Base-by-base conservation (phyloP, 2,329 filamentous ascomycete species). In the Mollisia scopiformis region DNA sequence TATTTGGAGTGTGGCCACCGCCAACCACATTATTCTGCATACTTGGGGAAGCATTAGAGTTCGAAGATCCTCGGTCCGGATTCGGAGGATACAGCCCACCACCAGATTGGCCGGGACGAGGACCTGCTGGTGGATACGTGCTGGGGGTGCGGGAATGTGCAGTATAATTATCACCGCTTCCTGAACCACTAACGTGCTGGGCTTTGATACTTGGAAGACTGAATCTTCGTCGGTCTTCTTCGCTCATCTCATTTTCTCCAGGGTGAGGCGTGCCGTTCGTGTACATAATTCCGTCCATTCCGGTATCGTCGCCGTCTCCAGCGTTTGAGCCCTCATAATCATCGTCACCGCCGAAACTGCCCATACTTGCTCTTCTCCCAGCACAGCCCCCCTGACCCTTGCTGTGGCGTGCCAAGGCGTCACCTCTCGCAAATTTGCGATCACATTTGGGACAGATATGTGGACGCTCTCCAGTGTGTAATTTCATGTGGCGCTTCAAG, bases 341-440 rank as follows among this genome's bases (percentile, higher is more conserved):
- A 57, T 93, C 92, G 35, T 93, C 90, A 19, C 89, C 88, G 28
- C 86, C 89, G 74, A 93, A 96, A 73, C 89, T 89, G 46, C 89
- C 89, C 83, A 93, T 88, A 70, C 93, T 97, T 39, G 92, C 88
- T 66, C 95, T 85, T 59, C 95, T 87, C 59, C 95, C 95, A 13
- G 96, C 95, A 77, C 95, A 99, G 51, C 95, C 95, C 57, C 95
- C 95, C 57, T 93, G 91, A 33, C 95, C 95, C 77, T 98, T 98
- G 74, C 92, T 96, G 74, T 99, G 95, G 62, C 95, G 87, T 47
- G 95, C 95, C 57, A 99, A 79, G 27, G 95, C 95, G 80, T 99
- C 95, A 13, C 95, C 95, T 66, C 95, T 89, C 47, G 95, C 95
- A 77, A 99, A 99, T 68, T 93, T 92, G 63, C 95, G 87, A 67